These are phyloP conservation scores for Malus sieversii DNA, from an alignment of 306 rosid genomes.

Conservation along the genomic window DNA sequence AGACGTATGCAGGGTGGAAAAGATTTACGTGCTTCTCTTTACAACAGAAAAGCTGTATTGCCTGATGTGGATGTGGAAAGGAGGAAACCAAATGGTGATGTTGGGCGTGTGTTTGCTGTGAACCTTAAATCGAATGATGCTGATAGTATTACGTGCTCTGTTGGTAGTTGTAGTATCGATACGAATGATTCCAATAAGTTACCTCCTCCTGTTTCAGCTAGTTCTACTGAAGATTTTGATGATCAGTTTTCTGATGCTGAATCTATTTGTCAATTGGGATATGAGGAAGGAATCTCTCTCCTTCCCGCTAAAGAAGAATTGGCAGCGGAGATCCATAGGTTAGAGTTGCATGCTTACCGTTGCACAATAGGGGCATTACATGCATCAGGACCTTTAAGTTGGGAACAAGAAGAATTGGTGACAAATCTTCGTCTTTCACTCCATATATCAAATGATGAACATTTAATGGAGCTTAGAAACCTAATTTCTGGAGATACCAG, in stretches of 20 bases:
- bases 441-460: conserved; percentile 92
- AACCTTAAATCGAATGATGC: conserved; percentile 41
- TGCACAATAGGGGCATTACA: conserved; percentile 87
- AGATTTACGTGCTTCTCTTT: conserved; percentile 29
- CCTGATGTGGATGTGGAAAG: conserved; percentile 32
- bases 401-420: conserved; percentile 92
- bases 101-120: conserved; percentile 38
- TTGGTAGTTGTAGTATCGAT: conserved; percentile 80
- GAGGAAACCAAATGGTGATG: conserved; percentile 40
- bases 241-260: conserved; percentile 53
- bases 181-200: conserved; percentile 37
- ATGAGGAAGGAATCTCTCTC: conserved; percentile 40
- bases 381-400: conserved; percentile 95
- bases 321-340: conserved; percentile 76
- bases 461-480: conserved; percentile 79
- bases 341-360: conserved; percentile 96
- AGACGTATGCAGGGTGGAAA: conserved; percentile 39
- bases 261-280: conserved; percentile 42
- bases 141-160: conserved; percentile 56
- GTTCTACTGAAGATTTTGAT: conserved; percentile 45
- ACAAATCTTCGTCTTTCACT: conserved; percentile 93
- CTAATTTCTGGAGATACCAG: conserved; percentile 65
- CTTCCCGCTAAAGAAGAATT: conserved; percentile 43
- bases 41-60: conserved; percentile 30
- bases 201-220: conserved; percentile 40